phyloP scores from a whole-genome alignment of 176 grass and related monocot species.

The Ampelocalamus luodianensis region DNA sequence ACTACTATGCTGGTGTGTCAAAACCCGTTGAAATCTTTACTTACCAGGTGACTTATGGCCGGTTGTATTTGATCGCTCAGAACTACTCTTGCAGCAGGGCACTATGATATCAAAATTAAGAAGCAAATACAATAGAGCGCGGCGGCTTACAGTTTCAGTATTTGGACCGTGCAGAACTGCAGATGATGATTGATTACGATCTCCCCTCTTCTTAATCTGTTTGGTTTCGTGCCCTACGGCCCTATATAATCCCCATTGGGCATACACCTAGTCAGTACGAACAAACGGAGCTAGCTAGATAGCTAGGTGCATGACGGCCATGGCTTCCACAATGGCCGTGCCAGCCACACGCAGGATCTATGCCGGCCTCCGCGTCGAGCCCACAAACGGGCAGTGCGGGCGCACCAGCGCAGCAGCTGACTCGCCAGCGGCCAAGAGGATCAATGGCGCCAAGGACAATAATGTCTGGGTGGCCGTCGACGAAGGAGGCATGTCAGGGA shows the following conservation, averaged over 20 bases:
- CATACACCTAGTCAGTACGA: not conserved
- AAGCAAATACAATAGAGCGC: too few relatives aligned
- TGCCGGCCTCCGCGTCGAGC: slow-evolving; percentile 26
- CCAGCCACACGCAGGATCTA: slow-evolving; percentile 40
- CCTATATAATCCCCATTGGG: slow-evolving; percentile 34
- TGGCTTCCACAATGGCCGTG: not conserved
- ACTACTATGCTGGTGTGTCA: too few relatives aligned
- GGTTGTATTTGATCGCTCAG: too few relatives aligned
- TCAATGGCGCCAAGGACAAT: slow-evolving; percentile 6
- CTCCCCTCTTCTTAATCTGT: not conserved
- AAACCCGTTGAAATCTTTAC: too few relatives aligned
- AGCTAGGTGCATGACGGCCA: not conserved
- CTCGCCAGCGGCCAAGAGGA: slow-evolving; percentile 29
- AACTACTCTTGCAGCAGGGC: too few relatives aligned
- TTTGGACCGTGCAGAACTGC: slow-evolving; percentile 30
- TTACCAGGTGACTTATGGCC: too few relatives aligned
- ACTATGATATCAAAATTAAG: too few relatives aligned
- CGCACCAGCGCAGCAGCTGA: not conserved
- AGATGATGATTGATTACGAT: not conserved
- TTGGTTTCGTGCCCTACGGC: not conserved
- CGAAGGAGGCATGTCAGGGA: not conserved
- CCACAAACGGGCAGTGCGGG: not conserved
- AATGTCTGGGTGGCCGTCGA: slow-evolving; percentile 49
- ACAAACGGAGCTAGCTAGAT: not conserved
- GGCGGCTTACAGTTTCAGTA: slow-evolving; percentile 30